A percentile compares a stretch with the other conserved stretches of the same genome.
Evolutionary conservation across 2,329 filamentous ascomycete species (phyloP).

Genomic region (Herpotrichia juniperi): DNA sequence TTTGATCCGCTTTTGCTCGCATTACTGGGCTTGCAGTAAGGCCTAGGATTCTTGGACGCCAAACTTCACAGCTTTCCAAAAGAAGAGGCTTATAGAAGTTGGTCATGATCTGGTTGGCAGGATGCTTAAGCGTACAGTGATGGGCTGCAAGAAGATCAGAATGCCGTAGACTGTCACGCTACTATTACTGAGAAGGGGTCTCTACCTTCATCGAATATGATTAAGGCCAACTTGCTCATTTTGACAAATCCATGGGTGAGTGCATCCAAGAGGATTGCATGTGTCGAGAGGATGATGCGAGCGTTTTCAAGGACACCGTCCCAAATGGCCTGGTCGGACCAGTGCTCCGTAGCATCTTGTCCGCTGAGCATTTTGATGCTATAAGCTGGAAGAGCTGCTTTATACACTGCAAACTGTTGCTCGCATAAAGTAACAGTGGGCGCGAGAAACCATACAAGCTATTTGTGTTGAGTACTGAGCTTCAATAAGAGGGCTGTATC

Average conservation of each 20-base stretch:
- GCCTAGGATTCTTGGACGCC: slow-evolving; percentile 72
- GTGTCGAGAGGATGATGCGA: slow-evolving; percentile 78
- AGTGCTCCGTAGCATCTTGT: slow-evolving; percentile 72
- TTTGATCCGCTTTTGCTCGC: slow-evolving; percentile 58
- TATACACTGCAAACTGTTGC: slow-evolving; percentile 49
- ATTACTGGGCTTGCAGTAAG: slow-evolving; percentile 81
- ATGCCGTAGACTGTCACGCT: neutral
- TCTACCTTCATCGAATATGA: slow-evolving; percentile 84
- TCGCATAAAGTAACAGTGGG: slow-evolving; percentile 32
- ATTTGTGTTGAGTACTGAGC: neutral
- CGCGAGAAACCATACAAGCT: neutral
- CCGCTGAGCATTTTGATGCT: slow-evolving; percentile 70
- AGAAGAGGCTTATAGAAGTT: slow-evolving; percentile 68
- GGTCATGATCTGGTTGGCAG: slow-evolving; percentile 74
- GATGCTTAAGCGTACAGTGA: slow-evolving; percentile 69
- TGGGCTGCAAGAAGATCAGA: slow-evolving; percentile 62
- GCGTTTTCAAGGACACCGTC: slow-evolving; percentile 67
- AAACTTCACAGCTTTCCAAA: slow-evolving; percentile 24
- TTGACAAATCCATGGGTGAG: slow-evolving; percentile 75
- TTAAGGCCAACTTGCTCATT: slow-evolving; percentile 67
- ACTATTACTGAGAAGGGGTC: slow-evolving; percentile 1
- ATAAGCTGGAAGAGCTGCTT: slow-evolving; percentile 51
- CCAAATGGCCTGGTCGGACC: slow-evolving; percentile 73
- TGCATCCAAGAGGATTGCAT: slow-evolving; percentile 76
- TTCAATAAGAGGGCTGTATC: neutral